Base-by-base conservation (phyloP, 148 eudicot species). In the Diospyros lotus region DNA sequence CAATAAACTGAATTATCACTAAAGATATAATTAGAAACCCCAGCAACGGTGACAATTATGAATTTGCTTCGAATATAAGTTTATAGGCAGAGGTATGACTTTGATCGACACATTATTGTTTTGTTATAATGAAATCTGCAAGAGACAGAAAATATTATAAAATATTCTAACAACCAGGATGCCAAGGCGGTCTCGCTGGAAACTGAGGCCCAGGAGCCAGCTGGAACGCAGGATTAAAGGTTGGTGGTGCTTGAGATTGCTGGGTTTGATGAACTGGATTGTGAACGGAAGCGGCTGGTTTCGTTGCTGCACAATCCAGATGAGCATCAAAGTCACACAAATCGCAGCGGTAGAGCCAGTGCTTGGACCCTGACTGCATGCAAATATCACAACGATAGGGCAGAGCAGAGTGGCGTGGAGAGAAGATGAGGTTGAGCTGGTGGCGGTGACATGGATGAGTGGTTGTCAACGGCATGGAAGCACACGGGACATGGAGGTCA, bases 281-380 rank as follows among this genome's bases (percentile, higher is more conserved):
- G 52, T 41, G 61, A 14, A 28, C 12, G 46, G 69, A 3, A 39
- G 42, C 18, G 39, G 75, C 14, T 61, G 2, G 44, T 15, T 66
- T 66, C 45, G 50, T 53, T 0, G 58, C 58, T 6, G 78, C 82
- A 38, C 86, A 84, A 2, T 65, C 63, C 79, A 84, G 43, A 75
- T 84, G 86, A 69, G 82, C 83, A 62, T 80, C 83, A 69, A 80
- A 84, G 3, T 64, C 79, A 50, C 86, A 84, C 66, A 40, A 42
- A 4, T 15, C 14, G 64, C 86, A 84, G 44, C 77, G 66, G 15
- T 84, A 84, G 40, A 80, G 79, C 86, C 86, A 84, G 65, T 68
- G 79, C 40, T 59, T 75, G 6, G 69, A 42, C 51, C 82, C 82
- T 1, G 11, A 1, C 14, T 9, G 50, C 71, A 44, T 73, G 60